A percentile compares a stretch with the other conserved stretches of the same genome.
phyloP scores from a whole-genome alignment of 2,329 filamentous ascomycete species.

The Eutypella sp. region DNA sequence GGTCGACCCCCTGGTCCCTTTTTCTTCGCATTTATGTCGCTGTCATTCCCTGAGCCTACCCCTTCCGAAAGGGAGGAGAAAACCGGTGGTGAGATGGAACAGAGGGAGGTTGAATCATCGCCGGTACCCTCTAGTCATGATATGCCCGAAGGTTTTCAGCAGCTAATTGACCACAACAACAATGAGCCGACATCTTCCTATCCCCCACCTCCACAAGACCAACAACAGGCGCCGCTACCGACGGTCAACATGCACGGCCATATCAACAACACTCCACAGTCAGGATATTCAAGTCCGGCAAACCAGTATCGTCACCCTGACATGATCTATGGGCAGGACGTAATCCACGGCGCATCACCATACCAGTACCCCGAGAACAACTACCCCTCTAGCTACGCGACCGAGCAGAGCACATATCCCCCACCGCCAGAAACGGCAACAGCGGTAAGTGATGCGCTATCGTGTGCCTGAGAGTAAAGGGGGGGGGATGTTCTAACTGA shows the following conservation, averaged over 20 bases:
- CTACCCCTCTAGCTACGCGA: slow-evolving; percentile 19
- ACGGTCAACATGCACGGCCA: slow-evolving; percentile 23
- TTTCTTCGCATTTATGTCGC: background rate
- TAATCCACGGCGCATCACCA: slow-evolving; percentile 21
- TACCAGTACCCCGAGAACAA: slow-evolving; percentile 14
- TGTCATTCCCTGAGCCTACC: background rate
- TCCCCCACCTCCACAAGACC: slow-evolving; percentile 14
- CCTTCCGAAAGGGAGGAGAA: slow-evolving; percentile 1
- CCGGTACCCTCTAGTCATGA: slow-evolving; percentile 39
- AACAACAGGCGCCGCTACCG: slow-evolving; percentile 18
- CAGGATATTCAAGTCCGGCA: slow-evolving; percentile 34
- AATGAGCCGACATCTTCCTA: slow-evolving; percentile 22
- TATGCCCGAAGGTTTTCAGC: slow-evolving; percentile 35
- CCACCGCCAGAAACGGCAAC: slow-evolving; percentile 22
- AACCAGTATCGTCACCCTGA: slow-evolving; percentile 21
- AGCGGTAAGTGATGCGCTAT: slow-evolving; percentile 14
- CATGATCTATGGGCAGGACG: slow-evolving; percentile 22
- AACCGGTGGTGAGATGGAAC: slow-evolving; percentile 20
- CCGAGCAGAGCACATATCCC: slow-evolving; percentile 23
- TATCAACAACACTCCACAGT: slow-evolving; percentile 31
- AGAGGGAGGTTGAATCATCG: slow-evolving; percentile 33
- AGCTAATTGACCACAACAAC: slow-evolving; percentile 40
- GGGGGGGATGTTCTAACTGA: background rate
- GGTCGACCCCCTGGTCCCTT: background rate
- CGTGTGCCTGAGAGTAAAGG: background rate